Percentiles rank a stretch among this genome's conserved stretches.
These are phyloP conservation scores for Volvox reticuliferus DNA, from an alignment of 139 green algal genomes.

Conservation along the genomic window DNA sequence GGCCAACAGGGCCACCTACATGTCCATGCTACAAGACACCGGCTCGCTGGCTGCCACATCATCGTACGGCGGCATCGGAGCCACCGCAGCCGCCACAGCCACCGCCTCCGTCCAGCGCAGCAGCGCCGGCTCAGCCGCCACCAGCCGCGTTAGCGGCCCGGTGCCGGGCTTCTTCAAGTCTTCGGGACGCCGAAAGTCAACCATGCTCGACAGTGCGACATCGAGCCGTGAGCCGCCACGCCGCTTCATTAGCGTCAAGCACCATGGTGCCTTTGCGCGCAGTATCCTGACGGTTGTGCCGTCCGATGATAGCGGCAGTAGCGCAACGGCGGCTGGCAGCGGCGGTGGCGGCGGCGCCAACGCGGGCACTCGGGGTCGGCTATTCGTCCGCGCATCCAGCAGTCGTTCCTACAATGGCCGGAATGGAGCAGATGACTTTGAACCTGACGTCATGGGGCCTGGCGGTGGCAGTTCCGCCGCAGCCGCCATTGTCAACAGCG, in stretches of 20 bases:
- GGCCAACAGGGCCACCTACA: conserved; percentile 29
- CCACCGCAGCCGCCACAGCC: not conserved
- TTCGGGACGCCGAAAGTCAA: not conserved
- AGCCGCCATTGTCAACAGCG: not conserved
- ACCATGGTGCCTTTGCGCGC: no score
- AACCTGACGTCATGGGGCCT: not conserved
- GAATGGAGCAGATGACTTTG: not conserved
- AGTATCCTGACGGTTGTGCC: not conserved
- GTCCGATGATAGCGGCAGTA: not conserved
- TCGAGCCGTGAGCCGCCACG: conserved; percentile 11
- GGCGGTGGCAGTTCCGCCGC: not conserved
- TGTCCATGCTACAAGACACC: conserved; percentile 28
- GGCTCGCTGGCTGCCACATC: not conserved
- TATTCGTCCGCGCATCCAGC: not conserved
- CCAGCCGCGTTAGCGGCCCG: not conserved
- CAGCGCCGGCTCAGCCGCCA: not conserved
- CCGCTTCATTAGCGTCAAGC: conserved; percentile 6
- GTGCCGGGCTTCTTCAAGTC: no score
- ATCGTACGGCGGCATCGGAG: not conserved
- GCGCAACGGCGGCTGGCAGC: not conserved
- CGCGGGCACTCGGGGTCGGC: not conserved
- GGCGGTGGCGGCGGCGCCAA: not conserved
- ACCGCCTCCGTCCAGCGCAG: not conserved
- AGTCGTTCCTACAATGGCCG: conserved; percentile 11
- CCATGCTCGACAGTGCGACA: no score